phyloP scores from a whole-genome alignment of 768 basidiomycete species.

The Cantharellus cinnabarinus region DNA sequence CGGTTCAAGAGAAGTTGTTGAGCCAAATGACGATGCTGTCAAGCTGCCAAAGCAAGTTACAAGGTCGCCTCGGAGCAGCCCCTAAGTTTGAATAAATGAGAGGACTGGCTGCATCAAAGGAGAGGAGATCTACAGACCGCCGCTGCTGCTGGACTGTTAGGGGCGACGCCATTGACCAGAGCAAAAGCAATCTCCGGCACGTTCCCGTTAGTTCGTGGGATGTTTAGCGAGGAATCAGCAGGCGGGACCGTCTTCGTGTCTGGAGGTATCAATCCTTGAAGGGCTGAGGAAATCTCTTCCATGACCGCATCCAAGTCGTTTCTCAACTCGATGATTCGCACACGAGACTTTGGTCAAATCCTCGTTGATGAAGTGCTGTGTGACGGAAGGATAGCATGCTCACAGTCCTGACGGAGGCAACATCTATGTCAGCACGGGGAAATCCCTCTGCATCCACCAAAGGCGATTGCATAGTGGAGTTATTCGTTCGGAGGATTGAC shows the following conservation, averaged over 20 bases:
- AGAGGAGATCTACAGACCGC: slow-evolving; percentile 33
- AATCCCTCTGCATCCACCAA: slow-evolving; percentile 79
- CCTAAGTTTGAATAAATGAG: slow-evolving; percentile 24
- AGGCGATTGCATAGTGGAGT: slow-evolving; percentile 44
- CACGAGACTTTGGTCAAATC: slow-evolving; percentile 18
- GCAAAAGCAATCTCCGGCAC: slow-evolving; percentile 38
- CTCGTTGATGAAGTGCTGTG: not conserved
- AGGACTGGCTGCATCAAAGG: not conserved
- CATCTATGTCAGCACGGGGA: slow-evolving; percentile 66
- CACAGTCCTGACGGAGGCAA: slow-evolving; percentile 51
- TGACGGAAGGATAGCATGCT: slow-evolving; percentile 1
- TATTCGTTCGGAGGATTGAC: slow-evolving; percentile 39
- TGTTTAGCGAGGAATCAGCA: not conserved
- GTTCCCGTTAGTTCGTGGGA: slow-evolving; percentile 5
- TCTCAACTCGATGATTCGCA: slow-evolving; percentile 55
- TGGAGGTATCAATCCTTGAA: slow-evolving; percentile 50
- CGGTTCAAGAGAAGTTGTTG: slow-evolving; percentile 32
- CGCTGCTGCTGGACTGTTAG: slow-evolving; percentile 59
- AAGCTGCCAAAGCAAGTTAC: slow-evolving; percentile 54
- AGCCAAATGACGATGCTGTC: slow-evolving; percentile 30
- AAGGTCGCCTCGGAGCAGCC: slow-evolving; percentile 45
- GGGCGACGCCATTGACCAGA: slow-evolving; percentile 60
- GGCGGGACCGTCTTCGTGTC: slow-evolving; percentile 6
- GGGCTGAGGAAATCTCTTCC: slow-evolving; percentile 40
- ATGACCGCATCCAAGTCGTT: slow-evolving; percentile 56